phyloP scores from a whole-genome alignment of 2,329 filamentous ascomycete species.

The Cladophialophora exuberans region DNA sequence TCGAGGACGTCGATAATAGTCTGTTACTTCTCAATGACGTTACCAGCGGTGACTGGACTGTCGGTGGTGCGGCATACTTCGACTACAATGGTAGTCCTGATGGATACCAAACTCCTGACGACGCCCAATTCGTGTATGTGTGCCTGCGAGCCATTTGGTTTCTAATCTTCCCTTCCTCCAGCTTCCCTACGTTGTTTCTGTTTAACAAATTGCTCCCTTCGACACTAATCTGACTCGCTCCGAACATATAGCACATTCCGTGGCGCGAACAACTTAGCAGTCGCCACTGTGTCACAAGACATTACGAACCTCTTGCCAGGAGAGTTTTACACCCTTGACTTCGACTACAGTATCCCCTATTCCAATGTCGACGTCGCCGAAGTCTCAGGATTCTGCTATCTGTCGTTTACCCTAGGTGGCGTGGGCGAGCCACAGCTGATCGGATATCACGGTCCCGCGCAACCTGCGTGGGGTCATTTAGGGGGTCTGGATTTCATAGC shows the following conservation, averaged over 20 bases:
- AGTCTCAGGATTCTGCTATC: background rate
- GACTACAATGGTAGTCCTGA: background rate
- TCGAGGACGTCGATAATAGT: background rate
- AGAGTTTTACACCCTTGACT: background rate
- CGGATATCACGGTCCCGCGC: background rate
- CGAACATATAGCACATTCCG: background rate
- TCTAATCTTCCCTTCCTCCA: background rate
- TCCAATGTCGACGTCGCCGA: background rate
- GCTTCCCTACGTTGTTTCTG: background rate
- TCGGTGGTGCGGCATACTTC: background rate
- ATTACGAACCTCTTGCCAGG: background rate
- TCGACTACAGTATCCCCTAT: slow-evolving; percentile 1
- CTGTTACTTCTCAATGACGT: background rate
- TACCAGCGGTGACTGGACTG: slow-evolving; percentile 5
- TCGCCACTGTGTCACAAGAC: background rate
- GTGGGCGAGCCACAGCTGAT: background rate
- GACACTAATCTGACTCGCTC: too few relatives aligned
- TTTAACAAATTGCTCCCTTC: background rate
- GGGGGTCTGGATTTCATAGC: background rate
- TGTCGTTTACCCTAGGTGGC: background rate
- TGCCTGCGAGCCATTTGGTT: background rate
- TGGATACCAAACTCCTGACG: background rate
- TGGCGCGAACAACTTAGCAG: background rate
- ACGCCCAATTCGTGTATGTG: slow-evolving; percentile 5
- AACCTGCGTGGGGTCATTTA: background rate